Evolutionary conservation across 169 alveolate species (phyloP), one percentile per base, ranked within the genome.

Genomic region (Cryptosporidium felis): DNA sequence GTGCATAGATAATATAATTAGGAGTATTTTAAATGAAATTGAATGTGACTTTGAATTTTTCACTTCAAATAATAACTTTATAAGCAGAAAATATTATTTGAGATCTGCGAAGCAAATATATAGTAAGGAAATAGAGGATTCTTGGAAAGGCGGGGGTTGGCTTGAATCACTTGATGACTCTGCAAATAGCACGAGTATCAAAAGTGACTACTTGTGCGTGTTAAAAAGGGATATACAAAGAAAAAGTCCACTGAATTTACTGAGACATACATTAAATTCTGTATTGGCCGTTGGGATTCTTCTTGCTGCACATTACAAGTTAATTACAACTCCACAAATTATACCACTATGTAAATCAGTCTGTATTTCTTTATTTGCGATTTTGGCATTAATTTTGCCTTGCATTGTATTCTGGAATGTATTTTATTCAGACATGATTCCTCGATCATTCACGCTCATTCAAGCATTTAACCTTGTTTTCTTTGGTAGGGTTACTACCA

Each of bases 371-470:
- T 23, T 65, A 12, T 65, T 65, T 65, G 26, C 61, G 16, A 28
- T 65, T 28, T 28, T 65, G 0, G 46, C 34, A 10, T 34, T 65
- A 26, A 65, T 65, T 45, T 47, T 65, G 28, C 81, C 81, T 23
- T 65, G 62, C 21, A 45, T 46, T 14, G 36, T 65, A 65, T 65
- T 65, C 49, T 65, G 81, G 81, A n/a, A 46, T 45, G 81, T 65
- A 65, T 65, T 65, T 12, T 65, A 46, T 9, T 47, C 81, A 28
- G 81, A 65, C 18, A 65, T 65, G 81, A 30, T 65, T n/a, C 81
- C 81, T 28, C 32, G 18, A 26, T 65, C 81, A 10, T 16, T 32
- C 16, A n/a, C 62, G 10, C 14, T 41, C 49, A 5, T 16, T 28
- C 81, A 46, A 18, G 32, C 9, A n/a, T 9, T 65, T 21, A 65